phyloP scores from a whole-genome alignment of 352 stramenopile genomes.

The Phytopythium cucurbitacearum region DNA sequence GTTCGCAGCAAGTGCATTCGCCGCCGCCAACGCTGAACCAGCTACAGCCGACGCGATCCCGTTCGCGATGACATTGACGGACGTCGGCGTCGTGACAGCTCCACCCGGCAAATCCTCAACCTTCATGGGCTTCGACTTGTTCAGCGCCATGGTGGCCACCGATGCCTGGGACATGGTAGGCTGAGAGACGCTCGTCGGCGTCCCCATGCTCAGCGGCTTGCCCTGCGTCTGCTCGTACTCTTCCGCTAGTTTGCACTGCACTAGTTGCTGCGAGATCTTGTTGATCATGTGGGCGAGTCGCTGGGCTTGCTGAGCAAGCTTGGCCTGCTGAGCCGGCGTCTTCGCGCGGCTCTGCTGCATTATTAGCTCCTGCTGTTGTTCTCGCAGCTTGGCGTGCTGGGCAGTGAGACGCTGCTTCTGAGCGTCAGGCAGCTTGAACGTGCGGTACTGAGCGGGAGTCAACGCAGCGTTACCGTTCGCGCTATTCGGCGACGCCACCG shows the following conservation, averaged over 20 bases:
- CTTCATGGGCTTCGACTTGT: conserved; percentile 34
- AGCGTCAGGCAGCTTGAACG: conserved; percentile 58
- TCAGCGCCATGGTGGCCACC: conserved; percentile 19
- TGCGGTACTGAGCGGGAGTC: conserved; percentile 69
- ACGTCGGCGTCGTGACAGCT: conserved; percentile 6
- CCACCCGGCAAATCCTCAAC: conserved; percentile 11
- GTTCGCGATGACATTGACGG: conserved; percentile 5
- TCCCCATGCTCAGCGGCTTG: conserved; percentile 39
- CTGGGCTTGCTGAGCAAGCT: conserved; percentile 70
- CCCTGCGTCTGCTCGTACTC: conserved; percentile 66
- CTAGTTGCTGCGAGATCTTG: conserved; percentile 83
- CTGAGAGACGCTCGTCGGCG: conserved; percentile 12
- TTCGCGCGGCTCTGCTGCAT: conserved; percentile 70
- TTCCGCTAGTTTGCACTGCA: conserved; percentile 79
- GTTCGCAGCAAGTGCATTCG: conserved; percentile 7
- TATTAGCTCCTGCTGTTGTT: conserved; percentile 79
- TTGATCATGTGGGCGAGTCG: conserved; percentile 80
- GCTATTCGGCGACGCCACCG: conserved; percentile 4
- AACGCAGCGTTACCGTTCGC: conserved; percentile 31
- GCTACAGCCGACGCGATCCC: conserved; percentile 1
- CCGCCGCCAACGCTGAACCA: conserved; percentile 1
- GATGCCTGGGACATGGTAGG: conserved; percentile 20
- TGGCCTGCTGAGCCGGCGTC: conserved; percentile 61
- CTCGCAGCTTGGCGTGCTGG: conserved; percentile 64
- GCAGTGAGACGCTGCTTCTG: conserved; percentile 68